Conservation (phyloP, 305 asterid species). For the Fraxinus greggii region DNA sequence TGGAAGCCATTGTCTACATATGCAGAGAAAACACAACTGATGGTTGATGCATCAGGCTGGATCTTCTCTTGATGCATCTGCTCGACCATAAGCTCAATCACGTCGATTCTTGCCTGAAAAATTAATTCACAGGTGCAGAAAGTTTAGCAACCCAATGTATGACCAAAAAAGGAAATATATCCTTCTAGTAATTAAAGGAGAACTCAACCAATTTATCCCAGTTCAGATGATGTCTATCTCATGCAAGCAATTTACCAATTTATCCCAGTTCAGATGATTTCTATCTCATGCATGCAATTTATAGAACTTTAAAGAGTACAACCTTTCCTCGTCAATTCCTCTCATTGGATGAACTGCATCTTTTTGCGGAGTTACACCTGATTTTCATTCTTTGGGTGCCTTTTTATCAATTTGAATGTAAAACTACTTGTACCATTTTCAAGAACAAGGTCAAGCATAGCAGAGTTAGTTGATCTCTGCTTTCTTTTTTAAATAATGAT, state of each 20-base stretch:
- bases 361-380: neutral
- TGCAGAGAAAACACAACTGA: conserved; percentile 62
- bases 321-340: conserved; percentile 1
- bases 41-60: conserved; percentile 77
- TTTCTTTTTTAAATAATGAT: neutral
- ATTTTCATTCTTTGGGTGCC: neutral
- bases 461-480: neutral
- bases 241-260: neutral
- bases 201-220: neutral
- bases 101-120: conserved; percentile 68
- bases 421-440: neutral
- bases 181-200: neutral
- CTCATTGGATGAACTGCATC: neutral
- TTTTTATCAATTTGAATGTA: neutral
- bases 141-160: conserved; percentile 10
- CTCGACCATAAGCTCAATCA: conserved; percentile 67
- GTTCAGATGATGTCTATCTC: neutral
- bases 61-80: conserved; percentile 65
- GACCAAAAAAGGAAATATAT: neutral
- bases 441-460: neutral
- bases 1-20: conserved; percentile 51
- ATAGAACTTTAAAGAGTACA: neutral
- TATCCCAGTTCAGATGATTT: neutral
- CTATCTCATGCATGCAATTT: neutral
- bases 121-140: neutral